Percentiles rank a stretch among this genome's conserved stretches.
Conservation (phyloP, 495 filamentous ascomycete species). For the Jackrogersella minutella region DNA sequence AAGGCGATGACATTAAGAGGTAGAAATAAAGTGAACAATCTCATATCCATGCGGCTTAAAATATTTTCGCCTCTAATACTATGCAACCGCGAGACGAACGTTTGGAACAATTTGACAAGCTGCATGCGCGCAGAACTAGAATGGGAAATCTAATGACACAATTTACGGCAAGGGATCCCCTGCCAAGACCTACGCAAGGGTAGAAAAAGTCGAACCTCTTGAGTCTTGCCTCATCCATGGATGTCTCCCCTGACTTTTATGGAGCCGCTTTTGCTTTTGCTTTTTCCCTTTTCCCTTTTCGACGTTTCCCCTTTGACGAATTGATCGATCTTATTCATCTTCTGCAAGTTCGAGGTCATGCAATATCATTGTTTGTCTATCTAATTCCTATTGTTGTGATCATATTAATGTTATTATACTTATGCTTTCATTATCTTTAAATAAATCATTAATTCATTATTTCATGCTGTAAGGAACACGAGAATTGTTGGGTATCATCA, state of each 20-base stretch:
- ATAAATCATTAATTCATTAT: conserved; percentile 15
- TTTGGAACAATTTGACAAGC: not conserved
- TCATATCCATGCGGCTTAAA: conserved; percentile 8
- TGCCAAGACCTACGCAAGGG: conserved; percentile 29
- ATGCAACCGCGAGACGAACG: too few relatives aligned
- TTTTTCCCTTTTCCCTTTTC: conserved; percentile 9
- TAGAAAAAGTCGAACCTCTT: too few relatives aligned
- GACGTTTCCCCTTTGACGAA: too few relatives aligned
- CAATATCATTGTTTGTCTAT: too few relatives aligned
- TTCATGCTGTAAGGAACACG: conserved; percentile 23
- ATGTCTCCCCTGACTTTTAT: conserved; percentile 35
- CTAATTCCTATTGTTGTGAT: conserved; percentile 20
- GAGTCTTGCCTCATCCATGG: too few relatives aligned
- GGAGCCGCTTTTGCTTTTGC: too few relatives aligned
- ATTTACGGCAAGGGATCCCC: conserved; percentile 18
- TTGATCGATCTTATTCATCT: conserved; percentile 5
- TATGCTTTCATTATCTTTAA: not conserved
- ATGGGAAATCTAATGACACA: conserved; percentile 12
- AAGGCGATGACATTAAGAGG: too few relatives aligned
- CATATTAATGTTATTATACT: conserved; percentile 29
- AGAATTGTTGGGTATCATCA: conserved; percentile 24
- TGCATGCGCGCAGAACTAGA: not conserved
- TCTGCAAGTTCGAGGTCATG: too few relatives aligned
- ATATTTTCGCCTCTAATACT: too few relatives aligned
- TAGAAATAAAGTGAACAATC: too few relatives aligned